Evolutionary conservation across 768 basidiomycete genomes (phyloP), one percentile per base, ranked within the genome.

Genomic region (Phylloporus sp.): DNA sequence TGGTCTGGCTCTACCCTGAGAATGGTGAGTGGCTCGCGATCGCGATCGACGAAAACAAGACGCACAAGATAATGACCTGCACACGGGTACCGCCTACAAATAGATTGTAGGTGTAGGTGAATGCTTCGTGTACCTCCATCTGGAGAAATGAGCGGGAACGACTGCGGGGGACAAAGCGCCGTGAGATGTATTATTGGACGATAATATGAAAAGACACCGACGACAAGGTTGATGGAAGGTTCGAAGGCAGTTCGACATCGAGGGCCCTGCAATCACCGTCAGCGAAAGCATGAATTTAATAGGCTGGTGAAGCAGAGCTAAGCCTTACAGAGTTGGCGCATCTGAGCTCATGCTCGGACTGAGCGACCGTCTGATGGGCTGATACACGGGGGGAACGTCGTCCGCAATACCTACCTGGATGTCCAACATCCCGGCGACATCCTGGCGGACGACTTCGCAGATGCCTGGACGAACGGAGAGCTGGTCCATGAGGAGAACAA

Each of bases 11-110:
- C 69, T 12, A 71, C 58, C 48, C 70, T 72, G 35, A 13, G n/a
- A 36, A 12, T 50, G 54, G 68, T 59, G 35, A 46, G 43, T 12
- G 46, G 26, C 12, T 4, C 3, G 26, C 31, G 23, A 12, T 29
- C 22, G 24, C 5, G 45, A 48, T 12, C n/a, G n/a, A 7, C 10
- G 36, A 18, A 34, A 12, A 26, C 3, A 22, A 40, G 44, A 23
- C 81, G 59, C 61, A 84, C 83, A 77, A 73, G 23, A 85, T 76
- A 43, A 74, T 55, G 53, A 84, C 76, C 40, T 78, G 72, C 31
- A 80, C 48, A 5, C 77, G 77, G 2, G 76, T 74, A 18, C 64
- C 62, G 20, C 69, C 74, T 24, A 72, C 76, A 3, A 68, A 53
- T 45, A 85, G 63, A 48, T 72, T 71, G 57, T 84, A 83, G 2